Conservation (phyloP, 768 basidiomycete species). For the Pisolithus tinctorius region DNA sequence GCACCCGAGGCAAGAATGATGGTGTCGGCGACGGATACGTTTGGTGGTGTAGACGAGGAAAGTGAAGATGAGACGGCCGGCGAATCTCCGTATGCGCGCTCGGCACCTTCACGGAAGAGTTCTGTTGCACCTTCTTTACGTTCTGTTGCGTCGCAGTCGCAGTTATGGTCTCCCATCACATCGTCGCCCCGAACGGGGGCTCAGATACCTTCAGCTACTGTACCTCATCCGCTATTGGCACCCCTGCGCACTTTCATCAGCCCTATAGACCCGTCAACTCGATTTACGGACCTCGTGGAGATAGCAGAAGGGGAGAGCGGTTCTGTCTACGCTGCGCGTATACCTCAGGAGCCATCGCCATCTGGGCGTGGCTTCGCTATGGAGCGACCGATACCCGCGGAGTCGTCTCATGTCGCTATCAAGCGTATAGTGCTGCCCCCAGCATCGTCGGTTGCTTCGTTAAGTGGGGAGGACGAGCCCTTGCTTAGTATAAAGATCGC, state of each 20-base stretch:
- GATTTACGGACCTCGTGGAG: conserved; percentile 64
- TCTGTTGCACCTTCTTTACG: conserved; percentile 14
- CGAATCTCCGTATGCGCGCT: neutral
- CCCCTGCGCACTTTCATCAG: conserved; percentile 56
- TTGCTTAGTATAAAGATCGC: conserved; percentile 52
- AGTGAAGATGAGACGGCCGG: conserved; percentile 1
- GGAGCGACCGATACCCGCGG: conserved; percentile 21
- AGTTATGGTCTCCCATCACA: conserved; percentile 24
- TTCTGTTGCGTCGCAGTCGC: conserved; percentile 25
- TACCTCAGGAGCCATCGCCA: conserved; percentile 11
- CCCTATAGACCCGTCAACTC: conserved; percentile 54
- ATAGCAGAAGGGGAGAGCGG: conserved; percentile 84
- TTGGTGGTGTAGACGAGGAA: conserved; percentile 26
- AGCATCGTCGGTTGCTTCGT: conserved; percentile 24
- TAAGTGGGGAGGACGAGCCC: conserved; percentile 6
- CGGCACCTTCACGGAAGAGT: neutral
- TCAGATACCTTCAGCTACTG: conserved; percentile 33
- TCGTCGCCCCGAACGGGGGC: conserved; percentile 45
- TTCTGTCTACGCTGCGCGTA: conserved; percentile 48
- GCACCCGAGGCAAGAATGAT: conserved; percentile 22
- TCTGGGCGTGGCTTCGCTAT: neutral
- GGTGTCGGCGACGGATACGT: conserved; percentile 30
- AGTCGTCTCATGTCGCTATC: conserved; percentile 57
- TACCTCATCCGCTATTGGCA: neutral
- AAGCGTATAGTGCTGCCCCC: conserved; percentile 58